phyloP scores from a whole-genome alignment of 441 rosid genomes.

The Kokia cookei region DNA sequence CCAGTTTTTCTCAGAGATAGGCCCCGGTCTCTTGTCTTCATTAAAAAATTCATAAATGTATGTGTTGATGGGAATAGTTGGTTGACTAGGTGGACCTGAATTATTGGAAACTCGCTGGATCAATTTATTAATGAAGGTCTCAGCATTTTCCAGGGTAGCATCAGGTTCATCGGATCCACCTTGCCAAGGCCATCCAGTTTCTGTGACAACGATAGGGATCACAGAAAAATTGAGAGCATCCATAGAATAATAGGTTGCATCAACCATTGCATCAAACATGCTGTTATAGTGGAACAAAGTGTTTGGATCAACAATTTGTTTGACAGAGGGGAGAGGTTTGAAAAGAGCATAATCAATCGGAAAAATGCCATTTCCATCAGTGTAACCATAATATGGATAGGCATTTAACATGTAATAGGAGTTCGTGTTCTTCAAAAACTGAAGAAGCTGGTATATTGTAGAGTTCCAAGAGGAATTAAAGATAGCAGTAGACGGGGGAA shows the following conservation, averaged over 20 bases:
- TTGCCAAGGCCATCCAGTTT: conserved; percentile 90
- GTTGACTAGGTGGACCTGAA: conserved; percentile 87
- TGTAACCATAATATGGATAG: conserved; percentile 86
- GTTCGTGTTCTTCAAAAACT: conserved; percentile 77
- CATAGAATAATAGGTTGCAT: conserved; percentile 86
- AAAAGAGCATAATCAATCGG: conserved; percentile 83
- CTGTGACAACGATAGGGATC: conserved; percentile 72
- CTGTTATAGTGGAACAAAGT: conserved; percentile 82
- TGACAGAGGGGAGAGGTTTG: conserved; percentile 59
- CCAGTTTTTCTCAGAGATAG: conserved; percentile 78
- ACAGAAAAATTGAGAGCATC: conserved; percentile 59
- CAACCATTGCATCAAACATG: conserved; percentile 98
- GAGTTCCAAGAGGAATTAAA: conserved; percentile 75
- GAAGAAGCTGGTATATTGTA: conserved; percentile 72
- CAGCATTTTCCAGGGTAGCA: conserved; percentile 66
- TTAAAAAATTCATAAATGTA: conserved; percentile 85
- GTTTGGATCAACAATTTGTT: conserved; percentile 96
- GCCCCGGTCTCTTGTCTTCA: conserved; percentile 75
- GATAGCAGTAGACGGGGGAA: conserved; percentile 85
- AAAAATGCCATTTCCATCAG: conserved; percentile 67
- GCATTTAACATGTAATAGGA: conserved; percentile 88
- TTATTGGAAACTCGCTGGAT: conserved; percentile 63
- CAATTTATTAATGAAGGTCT: conserved; percentile 65
- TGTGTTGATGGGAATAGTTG: conserved; percentile 52
- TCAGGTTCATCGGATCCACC: conserved; percentile 68